Evolutionary conservation across 176 grass and related monocot species (phyloP), one percentile per base, ranked within the genome.

Genomic region (Zizania latifolia): DNA sequence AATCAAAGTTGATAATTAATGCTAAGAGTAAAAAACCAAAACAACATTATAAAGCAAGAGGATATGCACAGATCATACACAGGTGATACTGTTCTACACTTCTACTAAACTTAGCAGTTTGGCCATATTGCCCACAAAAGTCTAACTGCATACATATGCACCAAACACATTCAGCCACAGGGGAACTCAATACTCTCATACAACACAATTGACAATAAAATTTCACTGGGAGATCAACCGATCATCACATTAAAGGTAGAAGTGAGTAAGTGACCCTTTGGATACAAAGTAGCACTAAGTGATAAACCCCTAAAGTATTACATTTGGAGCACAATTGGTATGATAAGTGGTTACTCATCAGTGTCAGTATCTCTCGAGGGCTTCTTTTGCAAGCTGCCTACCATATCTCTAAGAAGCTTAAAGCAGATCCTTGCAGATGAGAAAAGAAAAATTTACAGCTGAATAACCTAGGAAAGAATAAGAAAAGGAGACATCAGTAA

Each of bases 271-370:
- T 72, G 68, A 30, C 75, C 72, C 58, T 73, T 78, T 2, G 46
- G n/a, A 46, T 45, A 12, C 23, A 75, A 73, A 63, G 34, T 55
- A 78, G 58, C 75, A 79, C 36, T 58, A 79, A 7, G 58, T 5
- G 29, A 64, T 19, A 65, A 68, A 65, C 72, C 68, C 58, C 57
- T 34, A 73, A 85, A 78, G 19, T 26, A 62, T 12, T 62, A 78
- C 17, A 69, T 70, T 32, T 53, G 29, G 27, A 78, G 15, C 67
- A 58, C 28, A 36, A 55, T 22, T 78, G 66, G 58, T 57, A 65
- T 10, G 2, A 17, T 44, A 22, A 35, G 46, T 59, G 54, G 68
- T 85, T 74, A 79, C 27, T 58, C 22, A 50, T 85, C 68, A 79
- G 64, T n/a, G 30, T 74, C 69, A 68, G 30, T 15, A 85, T 85